Base-by-base conservation (phyloP, 2,329 filamentous ascomycete species). In the Colletotrichum cordylinicola region DNA sequence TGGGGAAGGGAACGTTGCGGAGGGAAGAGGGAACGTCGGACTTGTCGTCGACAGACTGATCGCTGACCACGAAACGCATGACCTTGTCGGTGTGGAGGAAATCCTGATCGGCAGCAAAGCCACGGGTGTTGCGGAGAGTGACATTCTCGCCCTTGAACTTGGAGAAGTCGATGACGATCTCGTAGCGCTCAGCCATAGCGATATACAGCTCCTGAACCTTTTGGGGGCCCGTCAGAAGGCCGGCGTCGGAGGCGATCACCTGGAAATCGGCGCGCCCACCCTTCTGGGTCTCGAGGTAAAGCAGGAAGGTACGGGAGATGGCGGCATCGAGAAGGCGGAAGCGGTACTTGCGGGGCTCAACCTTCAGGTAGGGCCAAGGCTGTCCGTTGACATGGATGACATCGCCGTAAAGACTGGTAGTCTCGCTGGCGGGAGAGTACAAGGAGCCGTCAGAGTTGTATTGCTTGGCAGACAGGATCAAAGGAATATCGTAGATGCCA, bases 341-440 rank as follows among this genome's bases (percentile, higher is more conserved):
- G 29, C 89, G 87, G 81, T 91, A 91, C 78, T 90, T 90, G 79
- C 89, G 86, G 6, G 88, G 88, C 80, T 91, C 87, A 4, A 90
- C 89, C 9, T 85, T 84, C 55, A 89, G 78, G 77, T 83, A 90
- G 5, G 90, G 89, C 89, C 89, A 91, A 4, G 89, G 89, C 76
- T 88, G 86, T 6, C 86, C 87, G 77, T 91, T 90, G 77, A 90
- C 88, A 60, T 90, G 85, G 69, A 90, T 89, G 4, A 89, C 83
- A 78, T 91, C 89, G 15, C 89, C 89, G 75, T 86, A 90, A 13
- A 90, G 82, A 69, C 85, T 87, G 31, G 80, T 81, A 8, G 82
- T 79, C 67, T 88, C 85, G 58, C 81, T 80, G 15, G 83, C 84
- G 3, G 80, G 79, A 7, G 83, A 86, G 12, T 83, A 82, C 10